Base-by-base conservation (phyloP, 352 stramenopile species). In the Phytophthora syringae region DNA sequence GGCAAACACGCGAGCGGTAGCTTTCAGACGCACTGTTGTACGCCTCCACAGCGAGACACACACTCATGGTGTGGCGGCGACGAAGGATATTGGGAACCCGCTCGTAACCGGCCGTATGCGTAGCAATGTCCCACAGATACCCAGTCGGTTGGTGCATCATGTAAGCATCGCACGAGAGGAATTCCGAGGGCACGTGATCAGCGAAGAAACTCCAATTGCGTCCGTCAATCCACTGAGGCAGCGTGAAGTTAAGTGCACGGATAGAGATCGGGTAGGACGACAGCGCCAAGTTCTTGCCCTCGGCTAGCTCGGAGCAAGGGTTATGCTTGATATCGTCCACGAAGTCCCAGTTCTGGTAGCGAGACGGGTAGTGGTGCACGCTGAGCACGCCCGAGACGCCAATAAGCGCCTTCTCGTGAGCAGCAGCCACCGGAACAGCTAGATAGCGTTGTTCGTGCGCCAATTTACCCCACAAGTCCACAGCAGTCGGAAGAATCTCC, bases 281-380 rank as follows among this genome's bases (percentile, higher is more conserved):
- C n/a, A 93, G 48, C 10, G 77, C 81, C n/a, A 88, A 62, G 42
- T 80, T 71, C 5, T 67, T 54, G 5, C 52, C 51, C 36, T 70
- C 44, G 0, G 74, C 67, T 0, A 45, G 72, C 48, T 84, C 74
- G n/a, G 77, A 78, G 61, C 83, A 89, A 5, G 85, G 87, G 37
- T 95, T 94, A 69, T 86, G 72, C 57, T 88, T 79, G 44, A 92
- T 77, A 42, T 94, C 82, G 50, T 95, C 87, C 4, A 84, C 85
- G 60, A 94, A 93, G 52, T 95, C 85, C 87, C 87, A 95, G 72
- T 95, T 94, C 58, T 94, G 85, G 54, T 92, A 93, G 4, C 86
- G 85, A 45, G 85, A 95, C 20, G 82, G 72, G 52, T 94, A 95
- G 56, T 90, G 74, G 56, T 91, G 84, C 7, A 95, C 72, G 52